phyloP scores from a whole-genome alignment of 2,329 filamentous ascomycete species.

The Trichoderma arundinaceum region DNA sequence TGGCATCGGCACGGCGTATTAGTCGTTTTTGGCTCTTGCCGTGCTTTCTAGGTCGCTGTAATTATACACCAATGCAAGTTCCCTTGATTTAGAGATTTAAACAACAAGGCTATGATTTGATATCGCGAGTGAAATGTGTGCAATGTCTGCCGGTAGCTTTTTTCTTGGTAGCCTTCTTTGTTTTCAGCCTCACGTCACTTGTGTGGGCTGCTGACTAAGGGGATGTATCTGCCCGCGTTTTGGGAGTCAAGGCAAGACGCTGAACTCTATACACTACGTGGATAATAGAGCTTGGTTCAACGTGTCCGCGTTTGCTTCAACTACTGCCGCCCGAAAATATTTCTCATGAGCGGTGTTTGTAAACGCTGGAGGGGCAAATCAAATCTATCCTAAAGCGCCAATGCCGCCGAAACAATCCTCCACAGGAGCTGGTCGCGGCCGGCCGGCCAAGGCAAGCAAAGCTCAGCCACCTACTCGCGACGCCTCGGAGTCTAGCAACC shows the following conservation, averaged over 20 bases:
- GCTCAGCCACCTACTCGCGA: conserved; percentile 37
- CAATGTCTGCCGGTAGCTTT: background rate
- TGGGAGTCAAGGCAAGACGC: background rate
- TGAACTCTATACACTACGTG: conserved; percentile 1
- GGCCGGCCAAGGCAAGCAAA: conserved; percentile 42
- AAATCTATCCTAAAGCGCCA: background rate
- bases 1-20: conserved; percentile 57
- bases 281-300: too few relatives aligned
- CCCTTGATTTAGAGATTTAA: conserved; percentile 44
- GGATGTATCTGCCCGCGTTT: background rate
- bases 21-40: conserved; percentile 51
- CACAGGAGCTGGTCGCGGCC: conserved; percentile 45
- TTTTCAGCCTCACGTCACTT: background rate
- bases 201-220: conserved; percentile 24
- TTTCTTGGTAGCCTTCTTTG: background rate
- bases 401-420: conserved; percentile 54
- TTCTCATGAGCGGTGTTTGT: background rate
- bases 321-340: background rate
- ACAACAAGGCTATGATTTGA: background rate
- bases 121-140: background rate
- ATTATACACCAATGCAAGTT: conserved; percentile 67
- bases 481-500: conserved; percentile 43
- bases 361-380: background rate
- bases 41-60: conserved; percentile 63
- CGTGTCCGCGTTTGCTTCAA: background rate